Evolutionary conservation across 495 filamentous ascomycete genomes (phyloP).

Genomic region (Neurospora sp.): DNA sequence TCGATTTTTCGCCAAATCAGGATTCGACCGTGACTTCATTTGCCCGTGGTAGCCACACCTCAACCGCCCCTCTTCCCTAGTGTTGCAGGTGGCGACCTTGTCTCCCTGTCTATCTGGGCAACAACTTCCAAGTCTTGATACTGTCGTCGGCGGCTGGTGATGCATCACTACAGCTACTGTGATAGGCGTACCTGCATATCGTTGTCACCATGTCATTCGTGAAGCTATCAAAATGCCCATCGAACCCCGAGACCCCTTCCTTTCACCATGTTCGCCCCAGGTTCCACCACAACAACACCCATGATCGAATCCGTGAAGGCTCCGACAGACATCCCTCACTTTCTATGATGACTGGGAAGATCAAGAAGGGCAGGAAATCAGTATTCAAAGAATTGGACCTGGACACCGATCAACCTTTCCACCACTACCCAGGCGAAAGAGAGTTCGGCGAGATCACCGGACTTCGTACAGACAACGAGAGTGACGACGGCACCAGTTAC

Average conservation of each 20-base stretch:
- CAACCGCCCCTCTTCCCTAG: neutral
- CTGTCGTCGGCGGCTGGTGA: slow-evolving; percentile 7
- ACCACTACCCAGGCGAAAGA: slow-evolving; percentile 11
- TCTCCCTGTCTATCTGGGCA: neutral
- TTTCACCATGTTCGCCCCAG: slow-evolving; percentile 23
- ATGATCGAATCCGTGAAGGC: slow-evolving; percentile 36
- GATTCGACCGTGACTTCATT: neutral
- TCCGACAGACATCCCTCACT: slow-evolving; percentile 20
- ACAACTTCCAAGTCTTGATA: neutral
- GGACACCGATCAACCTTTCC: slow-evolving; percentile 21
- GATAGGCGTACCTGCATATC: neutral
- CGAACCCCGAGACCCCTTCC: slow-evolving; percentile 14
- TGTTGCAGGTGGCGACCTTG: neutral
- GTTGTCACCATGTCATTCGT: slow-evolving; percentile 18
- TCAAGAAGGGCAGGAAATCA: slow-evolving; percentile 29
- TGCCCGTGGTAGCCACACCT: neutral
- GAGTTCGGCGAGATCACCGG: slow-evolving; percentile 17
- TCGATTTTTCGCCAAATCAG: neutral
- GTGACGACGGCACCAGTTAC: slow-evolving; percentile 1
- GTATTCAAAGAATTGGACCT: slow-evolving; percentile 39
- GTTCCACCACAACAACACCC: slow-evolving; percentile 36
- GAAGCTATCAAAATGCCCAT: slow-evolving; percentile 13
- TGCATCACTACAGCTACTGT: neutral
- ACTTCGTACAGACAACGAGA: slow-evolving; percentile 3
- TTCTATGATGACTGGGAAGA: slow-evolving; percentile 28